Percentiles rank a stretch among this genome's conserved stretches.
These are phyloP conservation scores for Hymenoscyphus occultus DNA, from an alignment of 2,329 filamentous ascomycete species.

Conservation along the genomic window DNA sequence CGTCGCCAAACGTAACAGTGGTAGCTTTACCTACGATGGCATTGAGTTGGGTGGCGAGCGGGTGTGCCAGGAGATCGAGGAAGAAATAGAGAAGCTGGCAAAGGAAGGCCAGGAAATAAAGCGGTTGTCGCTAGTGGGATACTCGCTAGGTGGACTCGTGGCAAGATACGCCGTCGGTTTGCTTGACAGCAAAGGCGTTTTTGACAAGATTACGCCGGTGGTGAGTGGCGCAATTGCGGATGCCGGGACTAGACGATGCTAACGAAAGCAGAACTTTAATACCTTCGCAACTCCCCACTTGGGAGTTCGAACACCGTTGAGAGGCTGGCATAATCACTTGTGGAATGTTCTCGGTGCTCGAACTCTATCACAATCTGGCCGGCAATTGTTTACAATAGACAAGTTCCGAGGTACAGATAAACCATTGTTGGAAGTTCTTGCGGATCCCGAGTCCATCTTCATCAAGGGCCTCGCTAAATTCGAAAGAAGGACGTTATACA, in stretches of 20 bases:
- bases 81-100: constrained; percentile 56
- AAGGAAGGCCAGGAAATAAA: constrained; percentile 66
- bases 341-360: constrained; percentile 85
- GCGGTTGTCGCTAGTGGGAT: constrained; percentile 84
- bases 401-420: constrained; percentile 78
- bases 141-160: constrained; percentile 84
- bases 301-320: constrained; percentile 68
- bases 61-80: constrained; percentile 64
- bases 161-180: constrained; percentile 84
- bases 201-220: constrained; percentile 77
- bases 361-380: constrained; percentile 77
- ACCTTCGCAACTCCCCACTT: constrained; percentile 87
- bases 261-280: constrained; percentile 68
- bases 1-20: constrained; percentile 68
- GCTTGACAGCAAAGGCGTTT: constrained; percentile 74
- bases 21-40: constrained; percentile 69
- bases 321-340: constrained; percentile 62
- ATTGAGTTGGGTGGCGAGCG: constrained; percentile 67
- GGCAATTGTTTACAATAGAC: constrained; percentile 86
- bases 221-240: constrained; percentile 41
- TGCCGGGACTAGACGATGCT: not conserved
- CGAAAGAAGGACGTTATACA: constrained; percentile 72
- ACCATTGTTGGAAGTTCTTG: constrained; percentile 75
- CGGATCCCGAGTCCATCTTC: constrained; percentile 83
- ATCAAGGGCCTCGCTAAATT: constrained; percentile 75